Percentiles rank a stretch among this genome's conserved stretches.
Conservation (phyloP, 2,329 filamentous ascomycete genomes). For the Coniochaeta sp. region DNA sequence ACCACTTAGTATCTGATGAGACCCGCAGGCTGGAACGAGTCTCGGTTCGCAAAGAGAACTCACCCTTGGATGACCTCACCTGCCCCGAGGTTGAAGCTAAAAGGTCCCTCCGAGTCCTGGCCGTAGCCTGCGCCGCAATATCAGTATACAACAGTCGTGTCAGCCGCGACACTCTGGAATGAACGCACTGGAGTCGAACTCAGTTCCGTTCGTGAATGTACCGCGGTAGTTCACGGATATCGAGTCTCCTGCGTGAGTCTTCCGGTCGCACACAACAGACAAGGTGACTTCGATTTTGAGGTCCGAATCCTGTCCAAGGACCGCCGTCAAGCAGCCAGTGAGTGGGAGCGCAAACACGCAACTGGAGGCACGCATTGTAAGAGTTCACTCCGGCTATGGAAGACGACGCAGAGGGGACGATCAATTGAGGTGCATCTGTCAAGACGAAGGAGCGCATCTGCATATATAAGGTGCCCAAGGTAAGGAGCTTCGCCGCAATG, state of each 20-base stretch:
- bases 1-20: background rate
- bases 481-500: background rate
- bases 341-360: background rate
- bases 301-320: background rate
- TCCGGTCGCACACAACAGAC: slow-evolving; percentile 1
- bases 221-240: slow-evolving; percentile 1
- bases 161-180: too few species aligned
- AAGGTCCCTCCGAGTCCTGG: background rate
- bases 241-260: background rate
- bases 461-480: too few species aligned
- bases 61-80: slow-evolving; percentile 2
- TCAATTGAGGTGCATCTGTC: too few species aligned
- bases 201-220: slow-evolving; percentile 1
- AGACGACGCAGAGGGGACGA: background rate
- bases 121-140: background rate
- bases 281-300: slow-evolving; percentile 1
- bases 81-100: slow-evolving; percentile 1
- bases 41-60: background rate
- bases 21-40: too few species aligned
- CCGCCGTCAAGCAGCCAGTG: background rate
- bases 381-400: background rate
- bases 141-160: background rate
- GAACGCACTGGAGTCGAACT: slow-evolving; percentile 4
- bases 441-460: too few species aligned
- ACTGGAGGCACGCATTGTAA: background rate